These are phyloP conservation scores for Aaosphaeria pasadenensis DNA, from an alignment of 2,329 filamentous ascomycete genomes.

Conservation along the genomic window DNA sequence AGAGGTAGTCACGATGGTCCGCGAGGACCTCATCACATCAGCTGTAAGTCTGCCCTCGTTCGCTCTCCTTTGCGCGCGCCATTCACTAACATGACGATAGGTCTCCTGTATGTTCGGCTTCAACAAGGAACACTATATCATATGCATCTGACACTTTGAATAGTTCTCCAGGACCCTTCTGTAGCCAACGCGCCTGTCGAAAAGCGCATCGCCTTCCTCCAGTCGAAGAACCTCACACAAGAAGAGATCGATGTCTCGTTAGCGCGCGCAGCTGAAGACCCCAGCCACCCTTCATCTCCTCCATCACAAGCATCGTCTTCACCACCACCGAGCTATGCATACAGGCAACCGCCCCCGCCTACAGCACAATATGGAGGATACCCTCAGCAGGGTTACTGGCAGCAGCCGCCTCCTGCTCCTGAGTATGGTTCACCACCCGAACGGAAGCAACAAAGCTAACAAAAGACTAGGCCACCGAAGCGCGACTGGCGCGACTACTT, in stretches of 20 bases:
- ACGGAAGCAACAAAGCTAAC: constrained; percentile 13
- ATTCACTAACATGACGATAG: constrained; percentile 23
- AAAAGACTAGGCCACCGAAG: constrained; percentile 54
- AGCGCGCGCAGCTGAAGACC: constrained; percentile 65
- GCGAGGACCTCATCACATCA: constrained; percentile 87
- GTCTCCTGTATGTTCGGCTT: constrained; percentile 48
- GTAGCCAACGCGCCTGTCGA: constrained; percentile 88
- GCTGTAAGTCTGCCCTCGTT: constrained; percentile 47
- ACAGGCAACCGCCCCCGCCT: constrained; percentile 45
- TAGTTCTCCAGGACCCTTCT: constrained; percentile 91
- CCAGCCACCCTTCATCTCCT: constrained; percentile 46
- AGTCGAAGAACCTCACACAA: constrained; percentile 94
- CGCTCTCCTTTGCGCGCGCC: background rate
- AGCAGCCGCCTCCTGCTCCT: constrained; percentile 50
- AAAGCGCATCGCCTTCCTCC: constrained; percentile 86
- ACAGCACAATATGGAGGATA: constrained; percentile 49
- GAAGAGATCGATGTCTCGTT: constrained; percentile 90
- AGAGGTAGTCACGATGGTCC: constrained; percentile 66
- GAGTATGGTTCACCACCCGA: constrained; percentile 40
- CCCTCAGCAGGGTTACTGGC: constrained; percentile 52
- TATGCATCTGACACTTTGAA: constrained; percentile 8
- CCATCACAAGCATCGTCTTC: constrained; percentile 44
- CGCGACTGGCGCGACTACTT: constrained; percentile 99
- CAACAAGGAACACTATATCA: background rate
- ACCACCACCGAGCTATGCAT: constrained; percentile 37